A percentile compares a stretch with the other conserved stretches of the same genome.
Evolutionary conservation across 2,329 filamentous ascomycete genomes (phyloP).

Genomic region (Nigrospora sphaerica): DNA sequence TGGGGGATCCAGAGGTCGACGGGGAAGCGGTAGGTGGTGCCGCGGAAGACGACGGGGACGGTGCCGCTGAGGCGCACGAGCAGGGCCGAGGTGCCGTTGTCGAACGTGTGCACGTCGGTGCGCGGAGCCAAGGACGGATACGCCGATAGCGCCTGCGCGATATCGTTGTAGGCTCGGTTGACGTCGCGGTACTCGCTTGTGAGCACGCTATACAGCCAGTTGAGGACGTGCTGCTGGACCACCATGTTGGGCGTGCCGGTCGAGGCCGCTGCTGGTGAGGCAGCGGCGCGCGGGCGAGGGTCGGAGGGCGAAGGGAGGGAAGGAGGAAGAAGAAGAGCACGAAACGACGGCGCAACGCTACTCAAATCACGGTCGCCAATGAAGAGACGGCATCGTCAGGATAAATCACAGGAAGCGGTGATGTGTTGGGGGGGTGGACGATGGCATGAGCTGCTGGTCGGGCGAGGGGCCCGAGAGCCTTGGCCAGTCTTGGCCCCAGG

Average conservation of each 20-base stretch:
- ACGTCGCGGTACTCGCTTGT: constrained; percentile 88
- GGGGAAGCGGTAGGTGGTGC: constrained; percentile 83
- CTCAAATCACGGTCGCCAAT: no score
- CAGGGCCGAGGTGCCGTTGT: constrained; percentile 79
- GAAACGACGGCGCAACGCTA: no score
- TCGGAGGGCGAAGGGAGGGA: no score
- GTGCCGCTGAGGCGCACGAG: constrained; percentile 83
- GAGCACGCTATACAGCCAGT: constrained; percentile 91
- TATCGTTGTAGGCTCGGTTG: constrained; percentile 86
- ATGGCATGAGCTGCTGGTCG: no score
- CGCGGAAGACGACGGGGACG: constrained; percentile 84
- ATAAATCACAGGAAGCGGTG: no score
- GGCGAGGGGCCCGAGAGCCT: no score
- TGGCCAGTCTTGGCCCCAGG: no score
- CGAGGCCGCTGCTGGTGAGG: neutral
- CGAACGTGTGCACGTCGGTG: constrained; percentile 94
- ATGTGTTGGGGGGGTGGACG: no score
- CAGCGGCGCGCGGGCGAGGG: neutral
- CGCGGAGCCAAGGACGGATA: constrained; percentile 75
- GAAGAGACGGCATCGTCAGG: no score
- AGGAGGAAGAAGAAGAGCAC: no score
- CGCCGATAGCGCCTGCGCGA: constrained; percentile 72
- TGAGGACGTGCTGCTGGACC: constrained; percentile 83
- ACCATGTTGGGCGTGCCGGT: constrained; percentile 39
- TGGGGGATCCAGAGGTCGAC: constrained; percentile 91